Evolutionary conservation across 164 flowering plant genomes (phyloP), one percentile per base, ranked within the genome.

Genomic region (Paratinospora sagittata): DNA sequence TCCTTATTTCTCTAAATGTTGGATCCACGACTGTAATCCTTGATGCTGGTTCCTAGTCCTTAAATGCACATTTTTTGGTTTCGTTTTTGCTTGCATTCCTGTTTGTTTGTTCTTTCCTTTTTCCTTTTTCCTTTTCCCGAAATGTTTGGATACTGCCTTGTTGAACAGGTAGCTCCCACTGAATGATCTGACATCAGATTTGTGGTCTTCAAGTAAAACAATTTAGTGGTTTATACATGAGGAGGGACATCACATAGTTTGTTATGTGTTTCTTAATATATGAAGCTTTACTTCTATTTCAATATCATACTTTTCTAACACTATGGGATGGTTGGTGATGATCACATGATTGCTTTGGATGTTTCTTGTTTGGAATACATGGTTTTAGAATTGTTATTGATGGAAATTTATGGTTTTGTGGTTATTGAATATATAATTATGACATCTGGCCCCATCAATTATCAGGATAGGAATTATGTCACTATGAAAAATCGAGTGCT

Each of bases 381-480:
- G 13, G 39, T 39, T 66, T 63, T 65, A 49, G 11, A 39, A 14
- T 64, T 49, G 1, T 41, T 30, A n/a, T 10, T 64, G 64, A 63
- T 55, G 27, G 26, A 58, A 33, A n/a, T 6, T 14, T 52, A 64
- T 45, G 47, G 43, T 72, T 43, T 30, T 68, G 27, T 33, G 16
- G 24, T 7, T 47, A 49, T 27, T 30, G n/a, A n/a, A n/a, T n/a
- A n/a, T n/a, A 36, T 47, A 47, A 37, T 63, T 7, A 14, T 68
- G n/a, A 70, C 60, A 8, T 41, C 37, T 72, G 63, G 43, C 43
- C 68, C 49, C 19, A 68, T 36, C 62, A 24, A n/a, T 70, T 65
- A 68, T 72, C 86, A 90, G 89, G 97, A 92, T 71, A 90, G 99
- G 65, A 90, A 87, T 27, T 95, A 92, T 73, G 84, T 95, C 73